Base-by-base conservation (phyloP, 805 yeast species). In the Maudiozyma barnettii region DNA sequence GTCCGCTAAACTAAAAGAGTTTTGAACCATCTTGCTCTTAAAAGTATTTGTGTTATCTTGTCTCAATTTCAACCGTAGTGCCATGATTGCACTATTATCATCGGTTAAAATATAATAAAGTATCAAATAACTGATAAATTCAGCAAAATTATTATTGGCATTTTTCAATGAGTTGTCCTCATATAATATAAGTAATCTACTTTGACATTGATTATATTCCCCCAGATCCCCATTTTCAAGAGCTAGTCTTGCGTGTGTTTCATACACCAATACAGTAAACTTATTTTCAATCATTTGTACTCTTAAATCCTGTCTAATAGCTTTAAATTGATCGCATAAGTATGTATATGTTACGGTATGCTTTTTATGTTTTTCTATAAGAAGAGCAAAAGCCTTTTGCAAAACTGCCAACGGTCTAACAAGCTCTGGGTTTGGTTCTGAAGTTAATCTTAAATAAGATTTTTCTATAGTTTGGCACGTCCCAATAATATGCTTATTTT, bases 121-220 rank as follows among this genome's bases (percentile, higher is more conserved):
- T 12, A 88, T 72, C 46, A 88, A 71, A 64, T 86, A 90, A 42
- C 86, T 74, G 37, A 79, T 64, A 57, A 86, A 87, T 59, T 90
- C 96, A 42, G 73, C 68, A 47, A 70, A 69, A 13, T 69, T 61
- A 3, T 61, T 54, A 19, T 19, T 16, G 30, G 30, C 36, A 23
- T 54, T 58, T 30, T 54, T 55, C n/a, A 67, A 60, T 8, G 66
- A 63, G 5, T 69, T 68, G 21, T 57, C 55, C 23, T 70, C 75
- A 59, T 83, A 90, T 21, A 90, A 68, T 41, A 75, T 70, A 52
- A 77, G 77, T 44, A 93, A 67, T 56, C 88, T 87, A 14, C 95
- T 79, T 64, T 85, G 95, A 62, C 98, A 93, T 63, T 91, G 97
- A 67, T 93, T 93, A 63, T 85, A 89, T 64, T 93, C 98, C 9